A percentile compares a stretch with the other conserved stretches of the same genome.
Conservation (phyloP, 2,329 filamentous ascomycete species). For the Beauveria australis region DNA sequence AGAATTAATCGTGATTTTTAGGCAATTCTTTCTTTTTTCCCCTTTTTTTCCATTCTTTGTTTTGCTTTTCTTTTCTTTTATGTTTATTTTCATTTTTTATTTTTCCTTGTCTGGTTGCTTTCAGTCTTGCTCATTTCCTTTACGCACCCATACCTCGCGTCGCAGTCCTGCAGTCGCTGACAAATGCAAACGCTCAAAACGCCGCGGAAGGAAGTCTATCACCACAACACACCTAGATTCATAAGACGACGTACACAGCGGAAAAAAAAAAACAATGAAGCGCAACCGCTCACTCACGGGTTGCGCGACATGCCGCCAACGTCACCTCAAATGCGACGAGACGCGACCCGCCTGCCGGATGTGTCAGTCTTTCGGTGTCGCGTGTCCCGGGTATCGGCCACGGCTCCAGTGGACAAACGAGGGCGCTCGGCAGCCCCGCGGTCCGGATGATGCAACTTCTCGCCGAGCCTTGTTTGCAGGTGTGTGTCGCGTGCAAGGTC, state of each 20-base stretch:
- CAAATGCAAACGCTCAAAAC: no score
- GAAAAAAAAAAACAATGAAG: neutral
- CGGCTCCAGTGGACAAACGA: conserved; percentile 14
- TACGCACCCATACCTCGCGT: no score
- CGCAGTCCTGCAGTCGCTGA: no score
- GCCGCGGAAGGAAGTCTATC: no score
- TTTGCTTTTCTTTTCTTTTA: no score
- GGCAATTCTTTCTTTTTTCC: no score
- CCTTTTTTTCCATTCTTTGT: no score
- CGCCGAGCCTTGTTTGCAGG: neutral
- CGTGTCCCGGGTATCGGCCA: conserved; percentile 14
- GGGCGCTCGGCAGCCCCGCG: neutral
- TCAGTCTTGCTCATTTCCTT: no score
- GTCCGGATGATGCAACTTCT: neutral
- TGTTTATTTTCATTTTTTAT: no score
- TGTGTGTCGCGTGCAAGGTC: neutral
- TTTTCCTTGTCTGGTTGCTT: no score
- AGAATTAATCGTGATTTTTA: no score
- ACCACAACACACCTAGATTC: neutral
- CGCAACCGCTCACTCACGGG: neutral
- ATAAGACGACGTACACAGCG: neutral
- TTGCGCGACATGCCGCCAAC: conserved; percentile 2
- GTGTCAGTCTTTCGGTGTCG: conserved; percentile 11
- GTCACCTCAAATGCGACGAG: conserved; percentile 15
- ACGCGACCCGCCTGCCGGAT: conserved; percentile 13